Percentiles rank a stretch among this genome's conserved stretches.
phyloP scores from a whole-genome alignment of 2,329 filamentous ascomycete species.

The Diaporthe destruens region DNA sequence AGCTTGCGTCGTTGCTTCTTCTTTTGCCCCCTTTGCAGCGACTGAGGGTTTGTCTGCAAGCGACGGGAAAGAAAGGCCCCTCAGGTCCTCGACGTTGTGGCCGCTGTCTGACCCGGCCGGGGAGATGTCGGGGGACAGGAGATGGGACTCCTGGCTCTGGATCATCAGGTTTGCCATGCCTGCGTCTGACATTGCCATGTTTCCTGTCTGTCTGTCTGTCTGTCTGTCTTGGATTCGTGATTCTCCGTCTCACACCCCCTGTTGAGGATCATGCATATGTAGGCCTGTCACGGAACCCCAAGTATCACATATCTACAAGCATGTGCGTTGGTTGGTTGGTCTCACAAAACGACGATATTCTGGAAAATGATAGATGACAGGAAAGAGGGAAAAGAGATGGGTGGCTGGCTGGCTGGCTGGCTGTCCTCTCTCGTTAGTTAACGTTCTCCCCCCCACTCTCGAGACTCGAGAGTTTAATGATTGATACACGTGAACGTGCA shows the following conservation, averaged over 20 bases:
- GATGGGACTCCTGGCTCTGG: slow-evolving; percentile 9
- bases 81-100: not conserved
- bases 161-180: not conserved
- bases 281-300: not conserved
- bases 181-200: not conserved
- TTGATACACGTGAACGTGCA: too few species aligned
- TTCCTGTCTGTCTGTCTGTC: too few species aligned
- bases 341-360: not conserved
- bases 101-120: slow-evolving; percentile 9
- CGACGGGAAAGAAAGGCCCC: not conserved
- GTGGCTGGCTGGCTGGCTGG: not conserved
- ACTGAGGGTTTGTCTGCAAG: not conserved
- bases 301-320: slow-evolving; percentile 2
- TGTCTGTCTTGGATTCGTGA: not conserved
- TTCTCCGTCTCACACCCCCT: too few species aligned
- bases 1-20: not conserved
- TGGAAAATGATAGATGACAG: not conserved
- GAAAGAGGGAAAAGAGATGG: not conserved
- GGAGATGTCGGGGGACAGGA: slow-evolving; percentile 15
- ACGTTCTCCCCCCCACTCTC: too few species aligned
- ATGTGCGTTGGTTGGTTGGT: not conserved
- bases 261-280: not conserved
- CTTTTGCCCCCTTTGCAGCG: too few species aligned
- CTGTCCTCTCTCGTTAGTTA: not conserved
- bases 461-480: not conserved